phyloP scores from a whole-genome alignment of 208 protist species.

The Ichthyophonus hoferi region DNA sequence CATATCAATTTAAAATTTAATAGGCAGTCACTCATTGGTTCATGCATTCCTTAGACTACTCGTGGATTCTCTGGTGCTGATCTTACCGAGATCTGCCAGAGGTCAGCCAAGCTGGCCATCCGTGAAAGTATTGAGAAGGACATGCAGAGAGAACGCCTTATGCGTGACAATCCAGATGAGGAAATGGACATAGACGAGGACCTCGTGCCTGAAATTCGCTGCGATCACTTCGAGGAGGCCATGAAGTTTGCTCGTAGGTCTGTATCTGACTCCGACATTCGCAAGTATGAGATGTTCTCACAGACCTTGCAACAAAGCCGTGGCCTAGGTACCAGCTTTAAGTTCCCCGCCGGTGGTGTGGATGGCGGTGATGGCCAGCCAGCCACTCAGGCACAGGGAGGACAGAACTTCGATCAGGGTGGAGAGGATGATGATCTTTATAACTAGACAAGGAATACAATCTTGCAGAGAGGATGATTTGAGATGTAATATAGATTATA shows the following conservation, averaged over 20 bases:
- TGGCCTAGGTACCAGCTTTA: conserved; percentile 63
- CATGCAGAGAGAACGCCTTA: conserved; percentile 45
- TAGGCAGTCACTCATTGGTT: too few species aligned
- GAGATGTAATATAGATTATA: too few species aligned
- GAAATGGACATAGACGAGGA: conserved; percentile 62
- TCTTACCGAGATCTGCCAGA: conserved; percentile 86
- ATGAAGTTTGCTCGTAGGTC: conserved; percentile 73
- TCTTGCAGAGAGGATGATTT: too few species aligned
- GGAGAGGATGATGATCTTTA: conserved; percentile 55
- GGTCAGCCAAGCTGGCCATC: conserved; percentile 80
- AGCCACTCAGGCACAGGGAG: not conserved
- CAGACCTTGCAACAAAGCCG: conserved; percentile 68
- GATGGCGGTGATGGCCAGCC: not conserved
- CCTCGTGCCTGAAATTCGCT: conserved; percentile 69
- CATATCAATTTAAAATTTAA: too few species aligned
- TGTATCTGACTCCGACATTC: conserved; percentile 76
- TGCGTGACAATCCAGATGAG: conserved; percentile 43
- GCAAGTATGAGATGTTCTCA: conserved; percentile 81
- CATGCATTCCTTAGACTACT: too few species aligned
- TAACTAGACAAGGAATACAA: conserved; percentile 34
- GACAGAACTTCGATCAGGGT: conserved; percentile 25
- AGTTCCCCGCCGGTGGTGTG: conserved; percentile 56
- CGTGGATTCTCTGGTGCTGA: conserved; percentile 99
- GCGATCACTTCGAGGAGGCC: conserved; percentile 74
- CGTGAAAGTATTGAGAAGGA: conserved; percentile 74